A percentile compares a stretch with the other conserved stretches of the same genome.
phyloP scores from a whole-genome alignment of 1,284 basidiomycete species.

The Ganoderma resinaceum region DNA sequence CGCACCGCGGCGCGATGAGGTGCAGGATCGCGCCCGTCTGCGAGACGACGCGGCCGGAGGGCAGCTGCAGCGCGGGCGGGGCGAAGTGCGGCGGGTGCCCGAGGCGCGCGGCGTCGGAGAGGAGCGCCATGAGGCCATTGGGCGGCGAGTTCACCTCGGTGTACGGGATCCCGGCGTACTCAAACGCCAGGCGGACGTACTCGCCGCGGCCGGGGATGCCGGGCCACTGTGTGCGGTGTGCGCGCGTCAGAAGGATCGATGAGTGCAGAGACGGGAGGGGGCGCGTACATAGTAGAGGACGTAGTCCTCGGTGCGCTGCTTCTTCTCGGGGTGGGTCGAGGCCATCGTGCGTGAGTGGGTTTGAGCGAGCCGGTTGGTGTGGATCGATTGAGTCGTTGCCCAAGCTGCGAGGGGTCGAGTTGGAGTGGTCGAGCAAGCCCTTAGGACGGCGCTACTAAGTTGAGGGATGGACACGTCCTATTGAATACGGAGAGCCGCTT shows the following conservation, averaged over 20 bases:
- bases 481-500: neutral
- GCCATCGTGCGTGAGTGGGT: slow-evolving; percentile 20
- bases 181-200: slow-evolving; percentile 53
- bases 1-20: slow-evolving; percentile 50
- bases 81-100: slow-evolving; percentile 45
- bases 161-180: slow-evolving; percentile 47
- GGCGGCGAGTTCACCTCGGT: slow-evolving; percentile 39
- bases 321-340: slow-evolving; percentile 34
- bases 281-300: slow-evolving; percentile 41
- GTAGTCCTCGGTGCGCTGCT: slow-evolving; percentile 39
- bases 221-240: slow-evolving; percentile 37
- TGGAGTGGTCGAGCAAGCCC: neutral
- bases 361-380: neutral
- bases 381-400: neutral
- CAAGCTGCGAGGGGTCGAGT: neutral
- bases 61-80: slow-evolving; percentile 45
- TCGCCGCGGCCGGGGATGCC: slow-evolving; percentile 55
- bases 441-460: neutral
- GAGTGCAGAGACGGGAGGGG: neutral
- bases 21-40: slow-evolving; percentile 52
- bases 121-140: slow-evolving; percentile 26
- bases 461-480: neutral
- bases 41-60: slow-evolving; percentile 42
- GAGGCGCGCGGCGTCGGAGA: slow-evolving; percentile 29
- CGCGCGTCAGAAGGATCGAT: neutral